Base-by-base conservation (phyloP, 306 rosid genomes). In the Glycine tomentella region DNA sequence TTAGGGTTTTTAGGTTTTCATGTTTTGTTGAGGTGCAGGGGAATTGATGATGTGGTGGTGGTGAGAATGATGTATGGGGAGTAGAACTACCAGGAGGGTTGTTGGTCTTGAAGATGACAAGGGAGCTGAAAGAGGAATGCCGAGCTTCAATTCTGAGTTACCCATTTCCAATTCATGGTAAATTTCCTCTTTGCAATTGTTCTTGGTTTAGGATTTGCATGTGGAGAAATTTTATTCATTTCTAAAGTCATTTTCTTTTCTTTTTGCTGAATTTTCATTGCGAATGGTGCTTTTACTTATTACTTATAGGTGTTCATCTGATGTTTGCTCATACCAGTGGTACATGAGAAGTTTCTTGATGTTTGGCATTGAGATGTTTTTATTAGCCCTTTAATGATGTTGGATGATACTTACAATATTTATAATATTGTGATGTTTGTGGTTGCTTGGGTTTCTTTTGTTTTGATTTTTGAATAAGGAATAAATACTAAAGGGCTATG, bases 41-140 rank as follows among this genome's bases (percentile, higher is more conserved):
- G 55, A 68, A 78, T 72, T 76, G 62, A 46, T 75, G 65, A 53
- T 80, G 17, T 63, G 78, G 8, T 58, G 31, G 31, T 25, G 83
- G 53, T 7, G 84, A 51, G 14, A 72, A 44, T 83, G 80, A 57
- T 81, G 83, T 53, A 80, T 83, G 84, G 75, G 84, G 68, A 80
- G 85, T 85, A 66, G 86, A 77, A 51, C 68, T 62, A 62, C 53
- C 16, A 52, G 84, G 59, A 45, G 82, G 53, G 52, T 61, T 77
- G 82, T 85, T 45, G 74, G 74, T 79, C 77, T 55, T 80, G 87
- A 88, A 88, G 87, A 88, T 88, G 91, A 85, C 80, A 83, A 75
- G 58, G 83, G 83, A 75, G 64, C 87, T 9, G 72, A 78, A 78
- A 81, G 81, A 81, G 84, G 80, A 61, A 88, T 88, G 89, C 89